Conservation (phyloP, 331 rosid genomes). For the Malus hybrid region DNA sequence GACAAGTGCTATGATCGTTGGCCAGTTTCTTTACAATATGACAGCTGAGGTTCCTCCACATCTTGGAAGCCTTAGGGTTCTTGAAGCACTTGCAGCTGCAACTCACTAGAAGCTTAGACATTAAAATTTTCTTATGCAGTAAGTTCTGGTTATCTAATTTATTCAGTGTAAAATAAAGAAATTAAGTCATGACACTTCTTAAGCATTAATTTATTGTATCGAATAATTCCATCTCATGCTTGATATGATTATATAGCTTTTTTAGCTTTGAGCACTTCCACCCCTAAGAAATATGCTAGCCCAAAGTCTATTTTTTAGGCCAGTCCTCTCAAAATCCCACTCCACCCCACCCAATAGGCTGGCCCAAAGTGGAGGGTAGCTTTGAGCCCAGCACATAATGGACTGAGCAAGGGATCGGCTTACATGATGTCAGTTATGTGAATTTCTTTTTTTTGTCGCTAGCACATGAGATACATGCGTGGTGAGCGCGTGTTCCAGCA, state of each 20-base stretch:
- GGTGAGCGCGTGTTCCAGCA: too few species aligned
- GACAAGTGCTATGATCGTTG: conserved; percentile 45
- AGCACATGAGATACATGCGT: fast-evolving
- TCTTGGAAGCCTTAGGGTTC: conserved; percentile 8
- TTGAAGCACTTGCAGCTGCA: conserved; percentile 1
- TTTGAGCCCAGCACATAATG: too few species aligned
- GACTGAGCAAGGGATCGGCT: fast-evolving
- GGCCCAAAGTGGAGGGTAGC: too few species aligned
- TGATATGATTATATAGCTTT: too few species aligned
- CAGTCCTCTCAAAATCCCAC: too few species aligned
- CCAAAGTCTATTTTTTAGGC: too few species aligned
- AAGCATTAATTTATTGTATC: background rate
- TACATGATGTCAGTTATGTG: too few species aligned
- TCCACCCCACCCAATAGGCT: too few species aligned
- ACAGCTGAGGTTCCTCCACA: background rate
- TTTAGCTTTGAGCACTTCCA: too few species aligned
- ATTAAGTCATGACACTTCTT: background rate
- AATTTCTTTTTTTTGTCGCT: too few species aligned
- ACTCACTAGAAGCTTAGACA: background rate
- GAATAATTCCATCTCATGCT: too few species aligned
- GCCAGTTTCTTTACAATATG: conserved; percentile 30
- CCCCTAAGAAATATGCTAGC: too few species aligned
- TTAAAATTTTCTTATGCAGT: background rate
- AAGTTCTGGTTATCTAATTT: background rate
- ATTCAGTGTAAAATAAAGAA: background rate